Base-by-base conservation (phyloP, 2,329 filamentous ascomycete species). In the Diplodia scrobiculata region DNA sequence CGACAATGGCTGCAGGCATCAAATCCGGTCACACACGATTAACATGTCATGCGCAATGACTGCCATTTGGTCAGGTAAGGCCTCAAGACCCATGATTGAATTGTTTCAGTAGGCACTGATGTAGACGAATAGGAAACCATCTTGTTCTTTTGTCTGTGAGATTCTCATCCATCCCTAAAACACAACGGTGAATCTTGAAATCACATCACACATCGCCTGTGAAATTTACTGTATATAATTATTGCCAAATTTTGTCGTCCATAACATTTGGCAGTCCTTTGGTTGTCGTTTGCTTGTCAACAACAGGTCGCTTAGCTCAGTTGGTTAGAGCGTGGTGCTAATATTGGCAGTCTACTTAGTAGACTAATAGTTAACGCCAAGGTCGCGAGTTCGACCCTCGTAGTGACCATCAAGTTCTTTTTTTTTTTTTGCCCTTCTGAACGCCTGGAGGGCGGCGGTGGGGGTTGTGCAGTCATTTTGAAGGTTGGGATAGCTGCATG, bases 321-420 rank as follows among this genome's bases (percentile, higher is more conserved):
- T 64, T 64, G 62, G 62, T 64, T 64, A 64, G 62, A 64, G 62
- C 62, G 62, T 64, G 62, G 62, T 65, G 50, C 63, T 65, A 65
- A 65, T 65, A 65, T 29, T 13, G 21, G 19, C 25, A 58, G 21
- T 34, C 14, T 27, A 19, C 21, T 0, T 0, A 32, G 14, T 19
- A 25, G 36, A 45, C 13, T 45, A 3, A 17, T 5, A 34, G 50
- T 54, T 54, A 25, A 64, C 63, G 51, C 51, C 63, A 65, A 65
- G 51, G 51, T 65, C 63, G 62, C 62, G 62, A 65, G 63, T 54
- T 65, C 63, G 63, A 54, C 51, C 51, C 50, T 54, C 63, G 63
- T 65, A 65, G 63, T 65, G 51, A 65, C 63, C 63, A 65, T 10
- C 13, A n/a, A n/a, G n/a, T n/a, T n/a, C 7, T 21, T 2, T 10